Evolutionary conservation across 2,329 filamentous ascomycete genomes (phyloP).

Genomic region (Colletotrichum somersetense): DNA sequence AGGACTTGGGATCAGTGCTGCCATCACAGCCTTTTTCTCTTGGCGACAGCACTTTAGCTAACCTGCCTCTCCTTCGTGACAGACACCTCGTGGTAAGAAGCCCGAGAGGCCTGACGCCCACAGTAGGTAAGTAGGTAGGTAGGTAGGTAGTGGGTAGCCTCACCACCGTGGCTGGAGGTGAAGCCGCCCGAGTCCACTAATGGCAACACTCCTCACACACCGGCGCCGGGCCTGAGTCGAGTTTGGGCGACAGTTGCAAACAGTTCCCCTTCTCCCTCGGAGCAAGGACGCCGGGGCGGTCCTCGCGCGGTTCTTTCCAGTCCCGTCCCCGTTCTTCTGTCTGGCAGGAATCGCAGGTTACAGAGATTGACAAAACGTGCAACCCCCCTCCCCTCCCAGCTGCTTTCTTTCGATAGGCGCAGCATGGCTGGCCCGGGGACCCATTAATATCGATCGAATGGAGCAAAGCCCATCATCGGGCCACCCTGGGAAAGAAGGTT

Average conservation of each 20-base stretch:
- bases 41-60: not conserved
- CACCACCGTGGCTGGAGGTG: slow-evolving; percentile 11
- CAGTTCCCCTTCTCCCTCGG: not conserved
- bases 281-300: not conserved
- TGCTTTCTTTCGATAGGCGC: slow-evolving; percentile 5
- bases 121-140: not conserved
- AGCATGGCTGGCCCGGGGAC: not conserved
- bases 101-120: too few species aligned
- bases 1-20: not conserved
- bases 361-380: slow-evolving; percentile 1
- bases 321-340: not conserved
- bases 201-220: not conserved
- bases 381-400: not conserved
- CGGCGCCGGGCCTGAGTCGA: not conserved
- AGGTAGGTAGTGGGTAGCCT: not conserved
- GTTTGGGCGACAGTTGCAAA: not conserved
- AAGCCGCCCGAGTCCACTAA: slow-evolving; percentile 14
- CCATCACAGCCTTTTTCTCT: not conserved
- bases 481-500: not conserved
- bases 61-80: not conserved
- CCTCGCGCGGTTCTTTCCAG: slow-evolving; percentile 2
- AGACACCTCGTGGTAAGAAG: slow-evolving; percentile 2
- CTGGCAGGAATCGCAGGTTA: not conserved
- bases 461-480: not conserved
- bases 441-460: slow-evolving; percentile 3